Conservation (phyloP, 495 filamentous ascomycete genomes). For the Thozetella sp. region DNA sequence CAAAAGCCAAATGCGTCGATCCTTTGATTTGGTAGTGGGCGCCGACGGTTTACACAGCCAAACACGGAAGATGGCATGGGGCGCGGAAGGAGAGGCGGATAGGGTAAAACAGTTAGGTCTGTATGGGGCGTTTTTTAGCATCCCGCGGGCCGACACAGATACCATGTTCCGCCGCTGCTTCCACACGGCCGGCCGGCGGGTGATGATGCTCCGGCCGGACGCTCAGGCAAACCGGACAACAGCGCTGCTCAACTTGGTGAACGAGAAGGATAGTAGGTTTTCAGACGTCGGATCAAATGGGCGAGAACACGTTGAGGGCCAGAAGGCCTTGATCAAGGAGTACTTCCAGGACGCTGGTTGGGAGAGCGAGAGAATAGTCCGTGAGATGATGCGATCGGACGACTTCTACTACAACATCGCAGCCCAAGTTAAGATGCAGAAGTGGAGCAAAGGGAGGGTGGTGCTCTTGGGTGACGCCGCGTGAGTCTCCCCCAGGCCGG, state of each 20-base stretch:
- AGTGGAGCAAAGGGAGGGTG: constrained; percentile 43
- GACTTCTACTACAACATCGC: constrained; percentile 51
- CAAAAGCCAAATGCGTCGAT: not conserved
- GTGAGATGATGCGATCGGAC: constrained; percentile 26
- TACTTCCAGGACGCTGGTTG: constrained; percentile 48
- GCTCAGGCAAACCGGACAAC: not conserved
- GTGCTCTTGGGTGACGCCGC: constrained; percentile 53
- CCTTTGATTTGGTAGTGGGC: not conserved
- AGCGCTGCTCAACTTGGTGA: not conserved
- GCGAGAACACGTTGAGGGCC: not conserved
- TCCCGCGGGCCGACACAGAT: not conserved
- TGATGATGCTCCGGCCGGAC: constrained; percentile 3
- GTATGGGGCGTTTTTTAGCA: constrained; percentile 5
- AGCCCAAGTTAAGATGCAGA: constrained; percentile 32
- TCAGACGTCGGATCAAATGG: not conserved
- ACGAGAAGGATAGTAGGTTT: not conserved
- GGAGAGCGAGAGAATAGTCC: constrained; percentile 39
- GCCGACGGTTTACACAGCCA: constrained; percentile 2
- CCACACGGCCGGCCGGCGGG: not conserved
- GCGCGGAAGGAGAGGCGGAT: not conserved
- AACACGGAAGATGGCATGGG: constrained; percentile 1
- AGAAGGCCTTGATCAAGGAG: constrained; percentile 12
- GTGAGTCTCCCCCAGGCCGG: not conserved
- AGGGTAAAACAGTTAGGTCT: not conserved
- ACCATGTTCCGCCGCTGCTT: not conserved